A percentile compares a stretch with the other conserved stretches of the same genome.
Evolutionary conservation across 371 early-diverging fungal species (phyloP).

Genomic region (Neoconidiobolus thromboides): DNA sequence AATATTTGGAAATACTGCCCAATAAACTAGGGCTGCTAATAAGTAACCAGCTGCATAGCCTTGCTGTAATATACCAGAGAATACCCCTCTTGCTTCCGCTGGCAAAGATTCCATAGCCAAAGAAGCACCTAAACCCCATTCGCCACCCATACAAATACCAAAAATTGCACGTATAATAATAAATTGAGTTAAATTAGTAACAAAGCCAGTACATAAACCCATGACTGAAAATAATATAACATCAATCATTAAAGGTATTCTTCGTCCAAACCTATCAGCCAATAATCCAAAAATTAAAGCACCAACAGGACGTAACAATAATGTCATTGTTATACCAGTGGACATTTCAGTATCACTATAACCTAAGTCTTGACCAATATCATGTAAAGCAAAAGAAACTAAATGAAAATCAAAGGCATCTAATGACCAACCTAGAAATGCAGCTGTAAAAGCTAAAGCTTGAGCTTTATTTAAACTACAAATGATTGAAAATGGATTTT

Average conservation of each 20-base stretch:
- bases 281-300: constrained; percentile 45
- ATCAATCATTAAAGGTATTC: constrained; percentile 45
- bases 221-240: constrained; percentile 36
- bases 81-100: constrained; percentile 39
- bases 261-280: constrained; percentile 45
- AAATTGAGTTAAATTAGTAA: constrained; percentile 26
- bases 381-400: constrained; percentile 24
- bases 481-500: constrained; percentile 17
- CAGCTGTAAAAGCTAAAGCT: constrained; percentile 22
- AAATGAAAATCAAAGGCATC: constrained; percentile 55
- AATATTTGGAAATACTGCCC: constrained; percentile 22
- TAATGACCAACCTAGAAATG: constrained; percentile 51
- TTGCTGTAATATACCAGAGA: constrained; percentile 53
- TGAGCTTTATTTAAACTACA: constrained; percentile 12
- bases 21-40: constrained; percentile 35
- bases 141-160: constrained; percentile 55
- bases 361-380: constrained; percentile 30
- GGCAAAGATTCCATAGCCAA: constrained; percentile 50
- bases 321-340: constrained; percentile 21
- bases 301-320: constrained; percentile 44
- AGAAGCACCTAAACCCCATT: constrained; percentile 57
- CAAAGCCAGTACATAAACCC: constrained; percentile 45
- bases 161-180: constrained; percentile 33
- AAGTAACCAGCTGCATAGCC: constrained; percentile 47
- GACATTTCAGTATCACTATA: constrained; percentile 30